These are phyloP conservation scores for Chenopodium berlandieri DNA, from an alignment of 148 eudicot species.

Conservation along the genomic window DNA sequence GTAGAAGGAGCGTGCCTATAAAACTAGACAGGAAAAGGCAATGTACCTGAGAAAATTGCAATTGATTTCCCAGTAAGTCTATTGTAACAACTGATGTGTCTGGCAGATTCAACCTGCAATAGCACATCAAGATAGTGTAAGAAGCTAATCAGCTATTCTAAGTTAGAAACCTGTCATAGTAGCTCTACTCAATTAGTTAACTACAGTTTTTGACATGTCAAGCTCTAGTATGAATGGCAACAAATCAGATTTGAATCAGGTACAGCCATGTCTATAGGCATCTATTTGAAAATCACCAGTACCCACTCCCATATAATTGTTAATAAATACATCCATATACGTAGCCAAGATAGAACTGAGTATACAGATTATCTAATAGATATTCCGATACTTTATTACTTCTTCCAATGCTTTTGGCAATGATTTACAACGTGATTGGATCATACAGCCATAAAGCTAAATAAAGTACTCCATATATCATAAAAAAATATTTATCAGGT, in stretches of 20 bases:
- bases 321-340: neutral
- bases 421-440: neutral
- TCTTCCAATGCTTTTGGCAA: neutral
- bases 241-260: neutral
- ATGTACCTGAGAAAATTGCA: constrained; percentile 83
- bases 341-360: neutral
- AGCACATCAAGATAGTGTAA: neutral
- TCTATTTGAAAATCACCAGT: neutral
- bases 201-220: neutral
- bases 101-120: constrained; percentile 74
- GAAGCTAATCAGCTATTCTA: neutral
- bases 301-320: too few relatives aligned
- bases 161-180: neutral
- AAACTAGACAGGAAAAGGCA: neutral
- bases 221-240: neutral
- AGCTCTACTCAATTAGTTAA: neutral
- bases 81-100: constrained; percentile 62
- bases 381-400: neutral
- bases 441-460: neutral
- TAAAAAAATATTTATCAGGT: neutral
- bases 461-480: neutral
- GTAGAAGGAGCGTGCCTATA: neutral
- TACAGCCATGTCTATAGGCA: neutral
- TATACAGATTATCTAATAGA: too few relatives aligned
- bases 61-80: constrained; percentile 73